Base-by-base conservation (phyloP, 495 filamentous ascomycete species). In the Xylaria grammica region DNA sequence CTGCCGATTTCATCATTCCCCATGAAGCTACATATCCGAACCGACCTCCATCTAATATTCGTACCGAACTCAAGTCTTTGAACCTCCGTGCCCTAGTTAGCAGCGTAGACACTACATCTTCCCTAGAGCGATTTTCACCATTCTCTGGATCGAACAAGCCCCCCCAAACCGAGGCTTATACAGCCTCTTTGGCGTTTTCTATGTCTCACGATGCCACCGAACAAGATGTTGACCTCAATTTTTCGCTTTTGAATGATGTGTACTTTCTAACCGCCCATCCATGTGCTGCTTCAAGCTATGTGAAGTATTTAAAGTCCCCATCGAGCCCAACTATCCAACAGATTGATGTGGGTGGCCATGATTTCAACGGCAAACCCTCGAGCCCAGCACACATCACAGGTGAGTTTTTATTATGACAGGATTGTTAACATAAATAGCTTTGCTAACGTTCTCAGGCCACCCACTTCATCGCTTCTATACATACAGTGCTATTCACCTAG, bases 181-280 rank as follows among this genome's bases (percentile, higher is more conserved):
- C 81, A 52, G 85, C 86, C 8, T 77, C 80, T 32, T 60, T 87
- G 24, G 75, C 77, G 3, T 90, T 91, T 67, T 71, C 74, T 1
- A 68, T 88, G 0, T 78, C 73, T 26, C 66, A 77, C 40, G 66
- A 73, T n/a, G 72, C 72, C 3, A 69, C 74, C 20, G 71, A 68
- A 0, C 70, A 77, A 19, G 76, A 72, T 36, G 78, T 71, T 40
- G 70, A 79, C 19, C 66, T 82, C 42, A 77, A 78, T 7, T 82
- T 85, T 46, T 68, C 79, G 3, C 70, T 91, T 54, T 72, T 71
- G n/a, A 83, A 89, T 67, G 87, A 90, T 65, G 83, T 89, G 45
- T 82, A 84, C 65, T 90, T 90, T 69, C 78, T 90, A 46, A 87
- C 89, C 8, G 85, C 85, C 0, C 85, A 89, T 59, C 86, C 86